Evolutionary conservation across 257 asterid genomes (phyloP), one percentile per base, ranked within the genome.

Genomic region (Lycium barbarum): DNA sequence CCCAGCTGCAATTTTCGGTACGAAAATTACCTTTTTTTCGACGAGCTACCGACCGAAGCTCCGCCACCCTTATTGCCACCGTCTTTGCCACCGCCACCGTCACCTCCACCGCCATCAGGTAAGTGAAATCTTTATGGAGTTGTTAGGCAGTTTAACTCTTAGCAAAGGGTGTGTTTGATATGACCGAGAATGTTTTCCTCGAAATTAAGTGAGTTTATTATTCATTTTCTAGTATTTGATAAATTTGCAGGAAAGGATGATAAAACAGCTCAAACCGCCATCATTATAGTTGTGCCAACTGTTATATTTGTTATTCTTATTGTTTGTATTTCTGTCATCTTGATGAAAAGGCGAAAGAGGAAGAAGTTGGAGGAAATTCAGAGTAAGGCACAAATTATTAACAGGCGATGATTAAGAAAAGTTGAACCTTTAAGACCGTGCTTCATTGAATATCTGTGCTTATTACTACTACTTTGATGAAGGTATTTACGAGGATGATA

Each of bases 301-400:
- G 33, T 51, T 1, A 68, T 26, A 11, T 35, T 14, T 6, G 76
- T 47, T 11, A 22, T 62, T 58, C 7, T 82, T 82, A 8, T 40
- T 82, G 45, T 45, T 22, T 82, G 78, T 58, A 62, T 43, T 20
- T 3, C 57, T 62, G 9, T 82, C 63, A 61, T 62, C 26, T 22
- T 22, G 43, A 81, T 9, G 61, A 63, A 9, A 58, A 82, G 62
- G 76, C 73, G 54, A 22, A 40, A 4, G 54, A 81, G 14, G 84
- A 81, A 36, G 2, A n/a, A 6, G 3, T 20, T 68, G 76, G 15
- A 68, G 0, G n/a, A 67, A 5, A 4, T 15, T 18, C 55, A 82
- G 2, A 49, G 88, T 86, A 83, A 78, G 84, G 49, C 55, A 2
- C 3, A 68, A 18, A 5, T 20, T 15, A 17, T 67, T 70, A 38